A percentile compares a stretch with the other conserved stretches of the same genome.
These are phyloP conservation scores for Fusarium sp. DNA, from an alignment of 2,329 filamentous ascomycete genomes.

Conservation along the genomic window DNA sequence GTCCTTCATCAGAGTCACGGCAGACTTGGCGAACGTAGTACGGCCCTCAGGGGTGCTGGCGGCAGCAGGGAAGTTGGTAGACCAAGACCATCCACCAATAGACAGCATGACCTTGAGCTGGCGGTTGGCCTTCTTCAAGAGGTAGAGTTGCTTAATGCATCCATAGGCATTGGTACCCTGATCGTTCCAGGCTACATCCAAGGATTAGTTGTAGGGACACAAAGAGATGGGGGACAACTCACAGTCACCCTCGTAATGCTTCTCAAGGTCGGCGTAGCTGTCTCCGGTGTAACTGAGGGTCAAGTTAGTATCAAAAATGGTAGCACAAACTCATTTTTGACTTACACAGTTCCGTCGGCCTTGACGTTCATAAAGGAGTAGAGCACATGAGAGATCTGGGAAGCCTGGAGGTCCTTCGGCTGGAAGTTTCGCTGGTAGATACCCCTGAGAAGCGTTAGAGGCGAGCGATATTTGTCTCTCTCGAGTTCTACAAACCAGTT, in stretches of 20 bases:
- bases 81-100: constrained; percentile 32
- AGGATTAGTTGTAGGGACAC: neutral
- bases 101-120: constrained; percentile 33
- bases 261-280: constrained; percentile 76
- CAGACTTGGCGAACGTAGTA: constrained; percentile 24
- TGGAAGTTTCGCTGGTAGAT: constrained; percentile 45
- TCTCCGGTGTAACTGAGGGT: constrained; percentile 70
- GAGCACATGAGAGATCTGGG: constrained; percentile 80
- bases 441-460: constrained; percentile 15
- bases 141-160: constrained; percentile 31
- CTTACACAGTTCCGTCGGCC: constrained; percentile 77
- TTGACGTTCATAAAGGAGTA: constrained; percentile 85
- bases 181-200: constrained; percentile 16
- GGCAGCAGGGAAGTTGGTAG: constrained; percentile 26
- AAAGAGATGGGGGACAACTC: constrained; percentile 12
- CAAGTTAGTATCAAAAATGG: neutral
- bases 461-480: constrained; percentile 59
- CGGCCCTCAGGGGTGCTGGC: constrained; percentile 23
- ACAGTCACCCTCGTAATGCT: constrained; percentile 74
- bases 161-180: constrained; percentile 25
- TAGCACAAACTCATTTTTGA: neutral
- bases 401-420: constrained; percentile 24
- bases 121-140: constrained; percentile 28
- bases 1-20: constrained; percentile 31
- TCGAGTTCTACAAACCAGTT: constrained; percentile 18